Percentiles rank a stretch among this genome's conserved stretches.
Evolutionary conservation across 192 early-diverging fungal species (phyloP).

Genomic region (Obelidium mucronatum): DNA sequence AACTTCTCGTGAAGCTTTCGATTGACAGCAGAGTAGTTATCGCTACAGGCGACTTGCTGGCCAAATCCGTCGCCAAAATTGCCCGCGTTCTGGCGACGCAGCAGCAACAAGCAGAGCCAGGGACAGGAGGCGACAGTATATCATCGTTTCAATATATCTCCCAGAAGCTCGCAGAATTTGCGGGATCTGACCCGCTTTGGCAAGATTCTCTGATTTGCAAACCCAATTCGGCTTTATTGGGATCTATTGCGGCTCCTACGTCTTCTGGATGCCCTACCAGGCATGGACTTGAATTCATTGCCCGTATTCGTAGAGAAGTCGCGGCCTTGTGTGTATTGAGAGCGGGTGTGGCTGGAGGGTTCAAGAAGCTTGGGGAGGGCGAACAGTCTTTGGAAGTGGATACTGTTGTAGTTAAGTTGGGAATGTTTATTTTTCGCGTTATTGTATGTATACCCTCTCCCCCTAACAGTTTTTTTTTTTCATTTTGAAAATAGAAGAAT

Average conservation of each 20-base stretch:
- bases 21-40: constrained; percentile 3
- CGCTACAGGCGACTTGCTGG: constrained; percentile 11
- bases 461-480: neutral
- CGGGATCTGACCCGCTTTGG: constrained; percentile 20
- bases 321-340: constrained; percentile 10
- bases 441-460: neutral
- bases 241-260: neutral
- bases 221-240: constrained; percentile 12
- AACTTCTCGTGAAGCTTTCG: constrained; percentile 19
- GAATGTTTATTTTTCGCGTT: neutral
- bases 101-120: neutral
- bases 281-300: neutral
- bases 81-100: constrained; percentile 9
- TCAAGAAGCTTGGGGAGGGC: neutral
- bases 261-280: constrained; percentile 11
- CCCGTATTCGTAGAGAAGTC: neutral
- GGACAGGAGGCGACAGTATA: neutral
- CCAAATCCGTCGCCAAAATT: constrained; percentile 24
- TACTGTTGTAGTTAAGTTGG: neutral
- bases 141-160: constrained; percentile 5
- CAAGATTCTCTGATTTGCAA: constrained; percentile 14
- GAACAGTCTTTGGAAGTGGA: too few relatives aligned
- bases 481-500: neutral
- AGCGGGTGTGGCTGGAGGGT: constrained; percentile 8
- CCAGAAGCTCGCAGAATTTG: neutral